Percentiles rank a stretch among this genome's conserved stretches.
phyloP scores from a whole-genome alignment of 108 stramenopile species.

The Phaeodactylum tricornutum region DNA sequence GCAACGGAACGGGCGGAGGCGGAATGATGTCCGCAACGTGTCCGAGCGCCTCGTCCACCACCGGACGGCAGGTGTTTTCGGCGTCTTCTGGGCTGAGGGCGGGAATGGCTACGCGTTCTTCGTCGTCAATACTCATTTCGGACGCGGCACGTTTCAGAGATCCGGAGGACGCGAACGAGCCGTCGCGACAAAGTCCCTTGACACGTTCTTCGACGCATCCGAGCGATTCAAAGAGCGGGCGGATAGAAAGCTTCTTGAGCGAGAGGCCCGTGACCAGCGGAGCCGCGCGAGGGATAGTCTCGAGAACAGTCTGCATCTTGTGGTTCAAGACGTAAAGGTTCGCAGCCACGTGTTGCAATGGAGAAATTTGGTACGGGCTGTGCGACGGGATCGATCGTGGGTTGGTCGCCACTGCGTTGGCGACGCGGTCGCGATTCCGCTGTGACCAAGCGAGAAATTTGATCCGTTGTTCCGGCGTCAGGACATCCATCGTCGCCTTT shows the following conservation, averaged over 20 bases:
- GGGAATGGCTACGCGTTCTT: slow-evolving; percentile 16
- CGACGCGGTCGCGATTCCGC: slow-evolving; percentile 28
- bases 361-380: slow-evolving; percentile 19
- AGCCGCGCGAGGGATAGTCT: slow-evolving; percentile 12
- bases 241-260: slow-evolving; percentile 52
- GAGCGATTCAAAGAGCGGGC: slow-evolving; percentile 80
- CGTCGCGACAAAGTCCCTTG: slow-evolving; percentile 26
- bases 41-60: slow-evolving; percentile 29
- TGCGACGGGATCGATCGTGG: background rate
- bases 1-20: slow-evolving; percentile 6
- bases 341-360: slow-evolving; percentile 54
- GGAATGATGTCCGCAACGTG: slow-evolving; percentile 36
- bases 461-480: slow-evolving; percentile 52
- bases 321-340: slow-evolving; percentile 82
- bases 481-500: slow-evolving; percentile 12
- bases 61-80: slow-evolving; percentile 12
- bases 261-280: slow-evolving; percentile 15
- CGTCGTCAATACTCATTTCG: slow-evolving; percentile 23
- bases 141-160: slow-evolving; percentile 64
- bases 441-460: slow-evolving; percentile 61
- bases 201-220: slow-evolving; percentile 27
- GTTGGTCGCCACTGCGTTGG: slow-evolving; percentile 4
- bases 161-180: slow-evolving; percentile 51
- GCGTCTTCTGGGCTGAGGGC: slow-evolving; percentile 34
- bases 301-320: slow-evolving; percentile 35